Base-by-base conservation (phyloP, 768 basidiomycete species). In the Auriscalpium vulgare region DNA sequence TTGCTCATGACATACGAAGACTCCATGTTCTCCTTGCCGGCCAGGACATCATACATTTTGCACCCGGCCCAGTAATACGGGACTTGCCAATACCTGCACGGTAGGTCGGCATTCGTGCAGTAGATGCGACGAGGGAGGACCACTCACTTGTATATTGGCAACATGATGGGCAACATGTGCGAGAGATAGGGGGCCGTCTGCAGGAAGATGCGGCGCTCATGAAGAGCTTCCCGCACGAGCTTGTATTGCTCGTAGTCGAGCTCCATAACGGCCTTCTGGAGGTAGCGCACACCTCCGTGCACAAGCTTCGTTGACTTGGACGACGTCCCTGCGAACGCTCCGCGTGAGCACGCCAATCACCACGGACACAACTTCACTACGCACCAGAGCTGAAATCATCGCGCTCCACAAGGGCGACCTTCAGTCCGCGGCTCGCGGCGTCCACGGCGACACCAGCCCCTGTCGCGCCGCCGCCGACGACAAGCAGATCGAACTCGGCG, bases 221-320 rank as follows among this genome's bases (percentile, higher is more conserved):
- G 88, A 7, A 98, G 78, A 13, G 95, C 95, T 68, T 97, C 95
- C n/a, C 78, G 78, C 34, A 99, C 95, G 56, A 99, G 87, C 68
- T 97, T 97, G 76, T 86, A 95, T 68, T 95, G 92, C 66, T 93
- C 93, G 64, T 95, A 97, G 67, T 98, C 95, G 59, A 97, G 82
- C 64, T 95, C 95, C 65, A 95, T 82, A 37, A 97, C 80, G 3
- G 95, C 95, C 67, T 98, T 99, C 66, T 99, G 95, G 10, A 99
- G 82, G 70, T 99, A 99, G 1, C 95, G 84, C 2, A 98, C 95
- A 40, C 95, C 95, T 14, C 95, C 95, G 72, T 99, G 97, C 1
- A 99, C 95, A 52, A 99, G 85, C 69, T 99, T 98, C 1, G 97
- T 98, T 8, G 92, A 94, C 67, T 98, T 98, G 7, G 92, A 95